Conservation (phyloP, 2,329 filamentous ascomycete species). For the Ascocoryne sarcoides region DNA sequence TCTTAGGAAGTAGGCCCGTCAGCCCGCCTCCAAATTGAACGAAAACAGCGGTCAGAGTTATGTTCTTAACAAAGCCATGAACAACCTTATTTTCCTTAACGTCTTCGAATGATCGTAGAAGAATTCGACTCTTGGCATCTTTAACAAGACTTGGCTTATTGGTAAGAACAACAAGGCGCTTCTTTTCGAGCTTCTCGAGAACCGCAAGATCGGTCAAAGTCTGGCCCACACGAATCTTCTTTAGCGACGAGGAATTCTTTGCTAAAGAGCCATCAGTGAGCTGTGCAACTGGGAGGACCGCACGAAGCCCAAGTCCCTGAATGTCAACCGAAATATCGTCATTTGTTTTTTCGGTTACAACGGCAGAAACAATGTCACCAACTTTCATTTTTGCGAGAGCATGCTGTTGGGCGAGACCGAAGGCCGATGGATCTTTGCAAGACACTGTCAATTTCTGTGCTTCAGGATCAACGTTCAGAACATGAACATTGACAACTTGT, state of each 20-base stretch:
- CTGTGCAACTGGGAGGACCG: constrained; percentile 67
- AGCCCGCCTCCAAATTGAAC: constrained; percentile 77
- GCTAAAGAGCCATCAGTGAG: constrained; percentile 75
- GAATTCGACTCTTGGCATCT: constrained; percentile 60
- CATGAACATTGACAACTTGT: constrained; percentile 84
- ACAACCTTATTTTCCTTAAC: constrained; percentile 60
- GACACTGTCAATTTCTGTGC: constrained; percentile 71
- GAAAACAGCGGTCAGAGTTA: constrained; percentile 73
- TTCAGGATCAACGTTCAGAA: constrained; percentile 70
- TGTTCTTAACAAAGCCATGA: constrained; percentile 76
- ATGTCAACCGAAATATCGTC: constrained; percentile 73
- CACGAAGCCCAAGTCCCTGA: constrained; percentile 64
- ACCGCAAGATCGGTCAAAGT: constrained; percentile 74
- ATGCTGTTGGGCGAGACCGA: constrained; percentile 66
- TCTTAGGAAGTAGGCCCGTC: constrained; percentile 71
- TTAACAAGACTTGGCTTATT: constrained; percentile 77
- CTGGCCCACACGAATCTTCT: constrained; percentile 78
- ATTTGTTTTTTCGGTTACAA: constrained; percentile 71
- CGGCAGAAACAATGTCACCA: constrained; percentile 68
- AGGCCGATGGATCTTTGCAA: constrained; percentile 79
- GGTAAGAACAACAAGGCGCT: constrained; percentile 65
- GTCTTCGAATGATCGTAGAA: constrained; percentile 65
- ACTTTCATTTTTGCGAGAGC: constrained; percentile 66
- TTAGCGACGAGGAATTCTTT: constrained; percentile 68
- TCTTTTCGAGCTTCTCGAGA: constrained; percentile 74